Conservation (phyloP, 2,329 filamentous ascomycete species). For the Exophiala spinifera region DNA sequence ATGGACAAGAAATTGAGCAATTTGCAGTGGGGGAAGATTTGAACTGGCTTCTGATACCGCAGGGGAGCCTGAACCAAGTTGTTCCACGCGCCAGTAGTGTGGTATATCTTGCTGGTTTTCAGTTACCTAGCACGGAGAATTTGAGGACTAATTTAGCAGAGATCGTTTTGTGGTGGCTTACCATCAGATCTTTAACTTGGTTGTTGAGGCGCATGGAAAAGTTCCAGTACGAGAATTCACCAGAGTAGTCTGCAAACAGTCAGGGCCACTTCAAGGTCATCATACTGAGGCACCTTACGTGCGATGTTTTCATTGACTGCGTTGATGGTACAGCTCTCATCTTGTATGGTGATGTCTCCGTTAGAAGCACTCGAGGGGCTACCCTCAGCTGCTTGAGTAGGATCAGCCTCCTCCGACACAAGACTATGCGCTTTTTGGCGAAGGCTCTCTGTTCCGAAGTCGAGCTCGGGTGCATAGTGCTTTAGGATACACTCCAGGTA, state of each 20-base stretch:
- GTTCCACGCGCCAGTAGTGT: constrained; percentile 43
- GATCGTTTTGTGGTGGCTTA: constrained; percentile 31
- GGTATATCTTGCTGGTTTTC: constrained; percentile 1
- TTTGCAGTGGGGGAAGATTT: constrained; percentile 42
- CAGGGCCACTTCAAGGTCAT: constrained; percentile 1
- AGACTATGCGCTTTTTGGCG: constrained; percentile 45
- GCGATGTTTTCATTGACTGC: constrained; percentile 40
- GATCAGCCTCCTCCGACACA: constrained; percentile 25
- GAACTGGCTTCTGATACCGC: constrained; percentile 38
- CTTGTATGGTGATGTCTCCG: constrained; percentile 41
- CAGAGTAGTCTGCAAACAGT: constrained; percentile 40
- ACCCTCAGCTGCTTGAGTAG: not conserved
- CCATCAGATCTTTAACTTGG: constrained; percentile 44
- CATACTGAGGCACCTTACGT: constrained; percentile 30
- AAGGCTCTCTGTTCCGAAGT: constrained; percentile 43
- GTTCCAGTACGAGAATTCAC: constrained; percentile 45
- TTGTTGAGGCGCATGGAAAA: constrained; percentile 44
- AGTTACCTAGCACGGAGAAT: not conserved
- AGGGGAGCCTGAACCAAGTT: constrained; percentile 41
- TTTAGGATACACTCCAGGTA: constrained; percentile 49
- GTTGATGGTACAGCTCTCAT: constrained; percentile 43
- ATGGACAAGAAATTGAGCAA: constrained; percentile 43
- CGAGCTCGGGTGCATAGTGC: constrained; percentile 47
- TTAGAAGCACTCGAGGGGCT: constrained; percentile 36
- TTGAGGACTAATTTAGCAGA: not conserved